Evolutionary conservation across 306 rosid genomes (phyloP).

Genomic region (Glycine tomentella): DNA sequence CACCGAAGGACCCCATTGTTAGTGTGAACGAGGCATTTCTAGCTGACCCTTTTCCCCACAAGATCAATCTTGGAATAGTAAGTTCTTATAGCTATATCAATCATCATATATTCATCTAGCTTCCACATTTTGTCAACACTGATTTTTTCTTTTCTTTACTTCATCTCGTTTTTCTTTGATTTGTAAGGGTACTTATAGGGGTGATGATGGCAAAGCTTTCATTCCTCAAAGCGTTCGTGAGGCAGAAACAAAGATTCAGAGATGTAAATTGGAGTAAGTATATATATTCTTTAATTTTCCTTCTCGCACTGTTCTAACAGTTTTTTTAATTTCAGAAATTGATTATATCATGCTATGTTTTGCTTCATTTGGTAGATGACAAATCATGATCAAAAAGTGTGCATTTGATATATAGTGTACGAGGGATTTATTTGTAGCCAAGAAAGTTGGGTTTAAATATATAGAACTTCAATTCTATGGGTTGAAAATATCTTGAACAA

Average conservation of each 20-base stretch:
- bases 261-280: slow-evolving; percentile 63
- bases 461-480: neutral
- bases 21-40: slow-evolving; percentile 77
- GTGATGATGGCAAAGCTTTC: slow-evolving; percentile 80
- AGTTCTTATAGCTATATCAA: slow-evolving; percentile 1
- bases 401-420: too few relatives aligned
- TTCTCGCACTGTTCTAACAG: too few relatives aligned
- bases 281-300: neutral
- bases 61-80: slow-evolving; percentile 89
- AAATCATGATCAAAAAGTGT: neutral
- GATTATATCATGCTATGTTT: too few relatives aligned
- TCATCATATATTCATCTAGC: neutral
- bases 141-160: neutral
- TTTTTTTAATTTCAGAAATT: neutral
- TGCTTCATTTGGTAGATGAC: neutral
- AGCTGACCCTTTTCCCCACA: slow-evolving; percentile 78
- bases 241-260: slow-evolving; percentile 72
- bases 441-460: neutral
- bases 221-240: slow-evolving; percentile 78
- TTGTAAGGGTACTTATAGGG: slow-evolving; percentile 81
- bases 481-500: neutral
- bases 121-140: neutral
- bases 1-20: slow-evolving; percentile 80
- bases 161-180: neutral
- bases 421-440: too few relatives aligned